phyloP scores from a whole-genome alignment of 2,329 filamentous ascomycete species.

The Cercospora zeae-maydis region DNA sequence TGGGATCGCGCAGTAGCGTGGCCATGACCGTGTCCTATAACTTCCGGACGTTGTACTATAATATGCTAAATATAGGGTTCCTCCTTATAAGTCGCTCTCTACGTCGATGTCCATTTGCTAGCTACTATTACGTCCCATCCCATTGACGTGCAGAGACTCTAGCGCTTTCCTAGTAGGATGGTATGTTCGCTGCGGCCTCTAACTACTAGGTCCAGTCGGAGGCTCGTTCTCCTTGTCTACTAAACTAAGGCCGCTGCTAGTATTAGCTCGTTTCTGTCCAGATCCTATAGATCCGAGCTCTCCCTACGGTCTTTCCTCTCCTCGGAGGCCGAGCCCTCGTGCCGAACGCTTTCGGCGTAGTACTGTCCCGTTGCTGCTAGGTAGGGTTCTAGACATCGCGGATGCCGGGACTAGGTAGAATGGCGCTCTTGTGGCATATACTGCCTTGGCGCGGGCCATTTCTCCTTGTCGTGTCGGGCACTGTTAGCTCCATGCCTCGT shows the following conservation, averaged over 20 bases:
- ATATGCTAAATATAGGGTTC: not conserved
- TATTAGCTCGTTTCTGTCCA: not conserved
- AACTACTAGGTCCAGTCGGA: not conserved
- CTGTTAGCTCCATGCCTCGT: slow-evolving; percentile 10
- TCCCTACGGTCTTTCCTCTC: not conserved
- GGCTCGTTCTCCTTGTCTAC: not conserved
- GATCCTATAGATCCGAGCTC: not conserved
- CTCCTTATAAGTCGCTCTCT: not conserved
- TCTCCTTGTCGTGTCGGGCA: not conserved
- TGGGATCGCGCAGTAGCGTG: not conserved
- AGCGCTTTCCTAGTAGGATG: not conserved
- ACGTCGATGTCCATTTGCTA: not conserved
- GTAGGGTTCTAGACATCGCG: not conserved
- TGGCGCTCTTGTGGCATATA: not conserved
- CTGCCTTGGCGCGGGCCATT: not conserved
- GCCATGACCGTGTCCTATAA: not conserved
- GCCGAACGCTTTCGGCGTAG: not conserved
- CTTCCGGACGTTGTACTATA: not conserved
- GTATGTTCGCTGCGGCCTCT: not conserved
- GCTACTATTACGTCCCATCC: not conserved
- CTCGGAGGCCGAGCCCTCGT: not conserved
- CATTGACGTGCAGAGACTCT: not conserved
- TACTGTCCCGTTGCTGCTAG: not conserved
- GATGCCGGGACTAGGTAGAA: not conserved
- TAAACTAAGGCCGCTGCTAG: not conserved